Percentiles rank a stretch among this genome's conserved stretches.
Conservation (phyloP, 2,329 filamentous ascomycete genomes). For the Arachnomyces sp. region DNA sequence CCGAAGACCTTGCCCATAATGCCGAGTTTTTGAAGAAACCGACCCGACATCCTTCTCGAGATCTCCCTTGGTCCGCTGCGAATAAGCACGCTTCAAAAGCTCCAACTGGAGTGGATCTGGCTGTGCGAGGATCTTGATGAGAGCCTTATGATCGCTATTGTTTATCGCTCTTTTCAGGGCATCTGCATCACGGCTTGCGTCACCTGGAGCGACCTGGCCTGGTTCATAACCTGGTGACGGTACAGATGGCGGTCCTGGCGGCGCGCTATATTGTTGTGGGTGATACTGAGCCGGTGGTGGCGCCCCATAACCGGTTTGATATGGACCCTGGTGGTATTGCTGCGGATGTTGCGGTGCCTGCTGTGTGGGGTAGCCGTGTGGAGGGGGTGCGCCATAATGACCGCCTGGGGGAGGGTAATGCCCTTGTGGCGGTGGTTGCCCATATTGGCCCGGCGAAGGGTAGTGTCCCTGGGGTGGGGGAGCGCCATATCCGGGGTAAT, state of each 20-base stretch:
- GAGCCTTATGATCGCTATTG: slow-evolving; percentile 65
- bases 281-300: slow-evolving; percentile 7
- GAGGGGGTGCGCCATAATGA: not conserved
- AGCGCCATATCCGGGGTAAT: too few species aligned
- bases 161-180: slow-evolving; percentile 72
- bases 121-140: slow-evolving; percentile 58
- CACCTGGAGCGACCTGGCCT: slow-evolving; percentile 51
- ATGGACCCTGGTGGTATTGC: slow-evolving; percentile 3
- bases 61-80: slow-evolving; percentile 52
- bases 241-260: slow-evolving; percentile 38
- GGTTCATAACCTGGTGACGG: slow-evolving; percentile 64
- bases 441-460: not conserved
- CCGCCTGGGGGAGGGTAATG: not conserved
- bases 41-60: slow-evolving; percentile 64
- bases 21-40: slow-evolving; percentile 64
- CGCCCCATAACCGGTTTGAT: slow-evolving; percentile 4
- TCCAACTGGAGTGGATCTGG: slow-evolving; percentile 67
- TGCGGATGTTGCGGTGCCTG: slow-evolving; percentile 4
- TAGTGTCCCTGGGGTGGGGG: not conserved
- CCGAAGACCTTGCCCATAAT: slow-evolving; percentile 60
- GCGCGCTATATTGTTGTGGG: not conserved
- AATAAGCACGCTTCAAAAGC: slow-evolving; percentile 54
- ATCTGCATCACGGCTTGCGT: slow-evolving; percentile 57
- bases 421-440: not conserved
- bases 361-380: not conserved